Conservation (phyloP, 1,139 yeast genomes). For the Debaryomyces sp. region DNA sequence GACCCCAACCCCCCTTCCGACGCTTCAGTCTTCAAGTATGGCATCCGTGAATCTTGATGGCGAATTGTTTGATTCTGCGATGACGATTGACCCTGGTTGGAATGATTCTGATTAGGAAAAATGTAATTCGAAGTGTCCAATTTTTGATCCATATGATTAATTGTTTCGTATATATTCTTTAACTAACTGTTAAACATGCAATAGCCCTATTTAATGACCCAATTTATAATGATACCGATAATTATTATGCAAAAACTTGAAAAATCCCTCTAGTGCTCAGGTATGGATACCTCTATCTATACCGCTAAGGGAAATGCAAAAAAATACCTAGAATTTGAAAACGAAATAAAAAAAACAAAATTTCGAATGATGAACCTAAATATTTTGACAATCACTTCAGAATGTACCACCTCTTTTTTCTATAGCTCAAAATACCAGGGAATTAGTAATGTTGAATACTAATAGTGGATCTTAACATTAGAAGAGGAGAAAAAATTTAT, state of each 20-base stretch:
- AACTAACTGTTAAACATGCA: slow-evolving; percentile 4
- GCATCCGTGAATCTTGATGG: slow-evolving; percentile 5
- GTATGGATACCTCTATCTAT: slow-evolving; percentile 1
- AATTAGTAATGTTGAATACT: slow-evolving; percentile 1
- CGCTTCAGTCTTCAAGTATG: slow-evolving; percentile 10
- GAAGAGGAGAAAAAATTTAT: slow-evolving; percentile 5
- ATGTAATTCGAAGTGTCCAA: slow-evolving; percentile 8
- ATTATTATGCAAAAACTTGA: slow-evolving; percentile 3
- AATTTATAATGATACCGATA: not conserved
- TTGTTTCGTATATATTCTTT: not conserved
- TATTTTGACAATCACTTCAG: not conserved
- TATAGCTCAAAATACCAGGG: slow-evolving; percentile 1
- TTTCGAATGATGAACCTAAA: not conserved
- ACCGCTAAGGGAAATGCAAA: slow-evolving; percentile 1
- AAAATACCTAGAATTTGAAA: not conserved
- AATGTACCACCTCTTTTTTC: not conserved
- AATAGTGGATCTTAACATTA: not conserved
- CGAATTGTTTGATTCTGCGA: not conserved
- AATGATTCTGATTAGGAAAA: slow-evolving; percentile 3
- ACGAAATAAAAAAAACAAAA: slow-evolving; percentile 1
- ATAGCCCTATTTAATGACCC: not conserved
- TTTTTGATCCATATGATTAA: slow-evolving; percentile 11
- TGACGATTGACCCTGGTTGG: slow-evolving; percentile 2
- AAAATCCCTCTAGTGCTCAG: not conserved
- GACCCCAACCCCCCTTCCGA: slow-evolving; percentile 12